Conservation (phyloP, 1,284 basidiomycete genomes). For the Prillingera fragicola region DNA sequence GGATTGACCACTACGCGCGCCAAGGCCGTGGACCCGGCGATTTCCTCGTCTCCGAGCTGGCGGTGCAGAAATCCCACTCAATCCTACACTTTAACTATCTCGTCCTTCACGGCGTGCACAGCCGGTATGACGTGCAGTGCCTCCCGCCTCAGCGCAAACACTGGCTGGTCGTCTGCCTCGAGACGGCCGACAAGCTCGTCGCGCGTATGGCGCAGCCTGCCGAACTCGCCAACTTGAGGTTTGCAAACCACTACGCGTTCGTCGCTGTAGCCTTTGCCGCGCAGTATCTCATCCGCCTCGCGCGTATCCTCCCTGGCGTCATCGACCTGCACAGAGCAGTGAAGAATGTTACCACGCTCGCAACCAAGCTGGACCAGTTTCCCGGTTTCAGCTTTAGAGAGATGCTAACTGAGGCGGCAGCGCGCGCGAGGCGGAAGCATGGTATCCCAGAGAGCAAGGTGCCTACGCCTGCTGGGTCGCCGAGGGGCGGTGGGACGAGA, state of each 20-base stretch:
- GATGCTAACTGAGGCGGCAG: too few relatives aligned
- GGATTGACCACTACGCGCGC: not conserved
- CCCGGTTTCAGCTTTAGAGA: slow-evolving; percentile 1
- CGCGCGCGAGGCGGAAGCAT: too few relatives aligned
- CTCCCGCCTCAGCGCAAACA: not conserved
- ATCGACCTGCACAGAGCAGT: not conserved
- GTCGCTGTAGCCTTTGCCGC: slow-evolving; percentile 4
- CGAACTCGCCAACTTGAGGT: not conserved
- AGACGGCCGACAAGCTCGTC: slow-evolving; percentile 1
- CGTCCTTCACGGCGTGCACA: slow-evolving; percentile 1
- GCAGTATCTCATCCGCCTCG: slow-evolving; percentile 2
- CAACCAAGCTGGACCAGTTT: not conserved
- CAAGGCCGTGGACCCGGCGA: not conserved
- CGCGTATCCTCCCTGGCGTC: not conserved
- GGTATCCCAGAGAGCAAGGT: too few relatives aligned
- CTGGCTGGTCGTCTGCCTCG: not conserved
- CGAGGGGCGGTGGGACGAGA: too few relatives aligned
- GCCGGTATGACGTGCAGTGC: not conserved
- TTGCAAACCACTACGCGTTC: slow-evolving; percentile 3
- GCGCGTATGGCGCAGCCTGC: not conserved
- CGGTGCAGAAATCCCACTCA: not conserved
- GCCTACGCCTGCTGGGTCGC: too few relatives aligned
- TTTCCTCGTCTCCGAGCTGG: slow-evolving; percentile 1
- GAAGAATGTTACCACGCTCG: not conserved
- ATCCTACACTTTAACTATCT: slow-evolving; percentile 1